Conservation (phyloP, 2,329 filamentous ascomycete species). For the Phyllosticta paracitricarpa region DNA sequence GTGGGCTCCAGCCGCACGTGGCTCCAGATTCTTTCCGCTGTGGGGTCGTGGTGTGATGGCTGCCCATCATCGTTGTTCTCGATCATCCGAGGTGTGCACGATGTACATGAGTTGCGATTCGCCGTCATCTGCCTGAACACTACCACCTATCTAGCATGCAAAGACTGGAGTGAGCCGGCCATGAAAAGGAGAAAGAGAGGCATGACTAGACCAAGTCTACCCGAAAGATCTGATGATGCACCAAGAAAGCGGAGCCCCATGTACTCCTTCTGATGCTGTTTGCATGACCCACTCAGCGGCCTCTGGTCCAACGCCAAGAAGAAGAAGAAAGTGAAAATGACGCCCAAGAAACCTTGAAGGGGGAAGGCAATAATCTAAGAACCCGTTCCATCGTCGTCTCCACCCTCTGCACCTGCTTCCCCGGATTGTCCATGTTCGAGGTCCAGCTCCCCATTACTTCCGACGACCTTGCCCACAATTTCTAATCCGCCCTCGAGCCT, state of each 20-base stretch:
- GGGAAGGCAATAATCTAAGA: background rate
- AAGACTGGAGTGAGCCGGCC: background rate
- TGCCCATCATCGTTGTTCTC: background rate
- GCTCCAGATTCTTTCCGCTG: background rate
- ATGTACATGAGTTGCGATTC: background rate
- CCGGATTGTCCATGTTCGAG: background rate
- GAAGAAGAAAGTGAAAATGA: background rate
- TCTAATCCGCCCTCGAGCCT: conserved; percentile 27
- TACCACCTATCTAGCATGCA: background rate
- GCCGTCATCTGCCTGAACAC: background rate
- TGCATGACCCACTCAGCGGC: background rate
- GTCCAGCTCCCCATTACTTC: conserved; percentile 5
- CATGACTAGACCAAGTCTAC: background rate
- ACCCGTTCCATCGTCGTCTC: background rate
- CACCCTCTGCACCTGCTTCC: background rate
- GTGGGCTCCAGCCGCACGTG: background rate
- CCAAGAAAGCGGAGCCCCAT: background rate
- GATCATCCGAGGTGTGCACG: no score
- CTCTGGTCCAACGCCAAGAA: background rate
- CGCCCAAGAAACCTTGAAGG: background rate
- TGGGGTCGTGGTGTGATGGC: background rate
- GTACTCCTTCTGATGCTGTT: background rate
- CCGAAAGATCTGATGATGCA: background rate
- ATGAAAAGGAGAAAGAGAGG: background rate
- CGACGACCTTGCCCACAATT: conserved; percentile 25